Conservation (phyloP, 2,329 filamentous ascomycete species). For the Thielaviopsis musarum region DNA sequence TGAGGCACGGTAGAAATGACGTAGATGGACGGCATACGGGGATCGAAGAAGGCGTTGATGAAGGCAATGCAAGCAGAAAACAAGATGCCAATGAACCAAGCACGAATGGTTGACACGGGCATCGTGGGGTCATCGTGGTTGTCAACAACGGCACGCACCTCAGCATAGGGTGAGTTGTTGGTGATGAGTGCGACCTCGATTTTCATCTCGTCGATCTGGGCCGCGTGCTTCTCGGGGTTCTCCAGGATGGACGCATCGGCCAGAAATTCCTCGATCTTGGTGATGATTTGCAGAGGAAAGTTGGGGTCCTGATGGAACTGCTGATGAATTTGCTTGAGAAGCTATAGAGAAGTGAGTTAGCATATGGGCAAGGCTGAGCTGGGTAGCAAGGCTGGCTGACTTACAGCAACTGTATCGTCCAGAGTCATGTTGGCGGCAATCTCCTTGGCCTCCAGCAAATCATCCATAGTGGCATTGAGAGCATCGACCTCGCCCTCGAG, state of each 20-base stretch:
- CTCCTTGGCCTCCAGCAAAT: conserved; percentile 27
- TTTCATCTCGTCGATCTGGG: conserved; percentile 33
- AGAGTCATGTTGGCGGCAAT: conserved; percentile 20
- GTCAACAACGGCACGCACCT: conserved; percentile 37
- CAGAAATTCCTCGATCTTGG: conserved; percentile 21
- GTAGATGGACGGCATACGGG: conserved; percentile 33
- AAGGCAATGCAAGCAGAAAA: conserved; percentile 30
- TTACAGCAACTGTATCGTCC: conserved; percentile 19
- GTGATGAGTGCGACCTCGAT: conserved; percentile 33
- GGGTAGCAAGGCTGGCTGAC: conserved; percentile 1
- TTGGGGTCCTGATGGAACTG: conserved; percentile 23
- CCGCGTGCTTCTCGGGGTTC: conserved; percentile 22
- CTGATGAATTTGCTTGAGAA: conserved; percentile 20
- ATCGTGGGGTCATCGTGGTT: conserved; percentile 33
- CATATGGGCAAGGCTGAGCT: not conserved
- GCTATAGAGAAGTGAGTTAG: conserved; percentile 13
- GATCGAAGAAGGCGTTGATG: conserved; percentile 37
- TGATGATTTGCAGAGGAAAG: conserved; percentile 21
- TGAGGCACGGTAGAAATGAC: conserved; percentile 37
- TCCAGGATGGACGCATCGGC: conserved; percentile 18
- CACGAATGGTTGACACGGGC: conserved; percentile 34
- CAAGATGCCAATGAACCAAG: conserved; percentile 31
- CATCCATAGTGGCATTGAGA: conserved; percentile 25
- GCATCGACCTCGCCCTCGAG: conserved; percentile 2
- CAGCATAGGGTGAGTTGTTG: conserved; percentile 37